Evolutionary conservation across 805 yeast species (phyloP).

Genomic region (Candida oleophila): DNA sequence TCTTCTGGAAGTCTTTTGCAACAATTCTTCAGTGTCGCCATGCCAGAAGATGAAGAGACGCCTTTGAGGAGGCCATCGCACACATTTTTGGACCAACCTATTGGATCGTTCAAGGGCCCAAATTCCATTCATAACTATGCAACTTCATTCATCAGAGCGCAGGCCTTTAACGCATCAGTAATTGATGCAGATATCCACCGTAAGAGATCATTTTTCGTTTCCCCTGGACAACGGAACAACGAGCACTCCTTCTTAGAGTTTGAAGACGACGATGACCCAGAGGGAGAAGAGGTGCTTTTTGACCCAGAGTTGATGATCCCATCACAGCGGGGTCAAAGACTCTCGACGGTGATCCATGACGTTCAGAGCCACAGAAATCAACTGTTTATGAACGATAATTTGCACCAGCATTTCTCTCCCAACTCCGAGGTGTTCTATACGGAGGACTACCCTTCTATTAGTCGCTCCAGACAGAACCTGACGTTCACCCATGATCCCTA

Average conservation of each 20-base stretch:
- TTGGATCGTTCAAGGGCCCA: constrained; percentile 61
- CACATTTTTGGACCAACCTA: constrained; percentile 28
- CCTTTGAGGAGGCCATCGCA: constrained; percentile 17
- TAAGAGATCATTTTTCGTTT: constrained; percentile 57
- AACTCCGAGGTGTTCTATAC: constrained; percentile 38
- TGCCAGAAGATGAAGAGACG: constrained; percentile 4
- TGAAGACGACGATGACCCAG: constrained; percentile 23
- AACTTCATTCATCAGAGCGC: constrained; percentile 76
- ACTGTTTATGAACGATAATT: constrained; percentile 16
- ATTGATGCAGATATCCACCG: constrained; percentile 56
- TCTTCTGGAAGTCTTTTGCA: background rate
- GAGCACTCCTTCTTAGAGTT: background rate
- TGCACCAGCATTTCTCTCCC: constrained; percentile 6
- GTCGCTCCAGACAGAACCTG: constrained; percentile 30
- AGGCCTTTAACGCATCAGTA: constrained; percentile 53
- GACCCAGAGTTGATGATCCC: constrained; percentile 73
- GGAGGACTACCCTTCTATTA: constrained; percentile 31
- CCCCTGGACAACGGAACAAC: constrained; percentile 4
- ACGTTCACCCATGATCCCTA: background rate
- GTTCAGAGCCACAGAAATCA: constrained; percentile 22
- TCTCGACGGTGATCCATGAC: constrained; percentile 55
- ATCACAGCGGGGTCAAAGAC: constrained; percentile 58
- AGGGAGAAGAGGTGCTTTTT: constrained; percentile 53
- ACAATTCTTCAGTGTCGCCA: background rate
- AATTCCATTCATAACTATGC: constrained; percentile 80